These are phyloP conservation scores for Yarrowia sp. DNA, from an alignment of 805 yeast species.

Conservation along the genomic window DNA sequence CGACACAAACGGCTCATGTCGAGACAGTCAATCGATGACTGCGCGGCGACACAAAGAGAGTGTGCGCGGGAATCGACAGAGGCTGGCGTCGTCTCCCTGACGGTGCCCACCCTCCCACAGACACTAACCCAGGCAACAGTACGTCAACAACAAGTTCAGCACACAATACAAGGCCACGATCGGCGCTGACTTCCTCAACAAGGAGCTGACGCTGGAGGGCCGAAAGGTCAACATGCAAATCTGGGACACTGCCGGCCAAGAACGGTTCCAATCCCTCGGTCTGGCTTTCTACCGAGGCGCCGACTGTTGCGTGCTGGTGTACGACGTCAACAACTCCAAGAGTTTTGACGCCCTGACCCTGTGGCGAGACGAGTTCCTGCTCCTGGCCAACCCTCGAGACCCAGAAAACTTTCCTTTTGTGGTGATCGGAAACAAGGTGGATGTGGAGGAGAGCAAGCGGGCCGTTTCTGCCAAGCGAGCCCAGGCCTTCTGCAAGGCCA, in stretches of 20 bases:
- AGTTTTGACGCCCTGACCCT: slow-evolving; percentile 83
- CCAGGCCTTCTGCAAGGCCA: slow-evolving; percentile 57
- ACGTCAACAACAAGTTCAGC: slow-evolving; percentile 89
- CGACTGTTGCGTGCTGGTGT: slow-evolving; percentile 94
- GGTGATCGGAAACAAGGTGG: slow-evolving; percentile 91
- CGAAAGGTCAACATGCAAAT: slow-evolving; percentile 72
- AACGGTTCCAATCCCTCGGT: slow-evolving; percentile 92
- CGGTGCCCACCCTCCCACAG: neutral
- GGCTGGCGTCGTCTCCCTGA: no score
- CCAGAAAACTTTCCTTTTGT: slow-evolving; percentile 97
- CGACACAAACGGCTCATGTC: no score
- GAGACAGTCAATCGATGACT: no score
- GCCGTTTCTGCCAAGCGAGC: slow-evolving; percentile 62
- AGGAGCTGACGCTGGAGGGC: slow-evolving; percentile 83
- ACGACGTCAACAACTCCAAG: slow-evolving; percentile 92
- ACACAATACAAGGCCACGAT: slow-evolving; percentile 97
- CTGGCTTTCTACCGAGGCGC: slow-evolving; percentile 98
- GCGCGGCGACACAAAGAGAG: neutral
- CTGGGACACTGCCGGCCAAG: slow-evolving; percentile 99
- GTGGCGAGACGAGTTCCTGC: slow-evolving; percentile 94
- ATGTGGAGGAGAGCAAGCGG: slow-evolving; percentile 86
- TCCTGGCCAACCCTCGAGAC: slow-evolving; percentile 89
- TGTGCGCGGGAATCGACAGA: no score
- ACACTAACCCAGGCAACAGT: slow-evolving; percentile 57
- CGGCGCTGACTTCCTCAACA: slow-evolving; percentile 95